phyloP scores from a whole-genome alignment of 208 protist species.

The Crithidia acanthocephali region DNA sequence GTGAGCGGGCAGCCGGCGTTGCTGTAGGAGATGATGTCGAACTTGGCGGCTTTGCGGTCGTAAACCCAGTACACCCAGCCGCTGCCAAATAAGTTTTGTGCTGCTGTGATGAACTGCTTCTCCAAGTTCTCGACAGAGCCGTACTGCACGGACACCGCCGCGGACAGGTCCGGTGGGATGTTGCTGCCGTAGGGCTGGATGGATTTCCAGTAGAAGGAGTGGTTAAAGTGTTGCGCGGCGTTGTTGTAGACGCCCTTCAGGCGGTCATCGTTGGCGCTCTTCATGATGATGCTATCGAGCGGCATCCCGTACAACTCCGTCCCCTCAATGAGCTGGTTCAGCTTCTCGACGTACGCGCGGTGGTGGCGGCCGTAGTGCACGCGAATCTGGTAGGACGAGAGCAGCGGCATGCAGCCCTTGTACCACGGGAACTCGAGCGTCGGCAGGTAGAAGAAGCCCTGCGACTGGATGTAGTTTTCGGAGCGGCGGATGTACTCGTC shows the following conservation, averaged over 20 bases:
- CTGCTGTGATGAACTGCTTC: conserved; percentile 74
- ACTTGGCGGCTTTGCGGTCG: conserved; percentile 57
- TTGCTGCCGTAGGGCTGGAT: conserved; percentile 91
- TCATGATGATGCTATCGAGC: conserved; percentile 87
- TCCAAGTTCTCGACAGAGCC: conserved; percentile 86
- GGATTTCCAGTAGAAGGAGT: conserved; percentile 93
- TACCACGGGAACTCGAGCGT: conserved; percentile 92
- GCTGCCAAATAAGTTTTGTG: conserved; percentile 84
- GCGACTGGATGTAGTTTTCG: conserved; percentile 75
- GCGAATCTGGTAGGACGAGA: conserved; percentile 91
- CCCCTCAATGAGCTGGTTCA: conserved; percentile 91
- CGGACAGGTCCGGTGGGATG: conserved; percentile 83
- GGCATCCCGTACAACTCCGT: conserved; percentile 79
- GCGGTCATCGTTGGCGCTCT: conserved; percentile 47
- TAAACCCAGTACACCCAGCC: conserved; percentile 94
- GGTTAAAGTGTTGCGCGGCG: conserved; percentile 93
- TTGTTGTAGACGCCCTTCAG: conserved; percentile 87
- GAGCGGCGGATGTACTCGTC: conserved; percentile 89
- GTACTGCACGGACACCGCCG: conserved; percentile 81
- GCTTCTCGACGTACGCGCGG: conserved; percentile 89
- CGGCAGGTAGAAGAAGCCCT: conserved; percentile 92
- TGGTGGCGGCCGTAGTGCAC: conserved; percentile 92
- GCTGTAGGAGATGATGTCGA: conserved; percentile 82
- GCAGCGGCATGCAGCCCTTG: conserved; percentile 85
- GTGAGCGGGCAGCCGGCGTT: conserved; percentile 89